phyloP scores from a whole-genome alignment of 441 rosid species.

The Erodium texanum region DNA sequence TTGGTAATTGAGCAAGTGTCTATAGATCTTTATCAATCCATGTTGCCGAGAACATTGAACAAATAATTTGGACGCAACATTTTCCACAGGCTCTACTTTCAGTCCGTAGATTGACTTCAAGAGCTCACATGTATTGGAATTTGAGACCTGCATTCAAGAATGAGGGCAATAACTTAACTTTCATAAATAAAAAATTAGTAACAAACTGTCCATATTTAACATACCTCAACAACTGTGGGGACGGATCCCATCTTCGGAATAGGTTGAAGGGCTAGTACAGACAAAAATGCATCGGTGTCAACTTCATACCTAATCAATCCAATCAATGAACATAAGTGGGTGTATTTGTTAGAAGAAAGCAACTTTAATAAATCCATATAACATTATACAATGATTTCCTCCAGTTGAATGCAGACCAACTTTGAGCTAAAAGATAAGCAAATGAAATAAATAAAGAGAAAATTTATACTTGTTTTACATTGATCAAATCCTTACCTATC shows the following conservation, averaged over 20 bases:
- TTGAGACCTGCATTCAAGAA: constrained; percentile 60
- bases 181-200: not conserved
- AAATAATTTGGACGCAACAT: constrained; percentile 80
- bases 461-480: constrained; percentile 8
- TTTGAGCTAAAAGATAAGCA: constrained; percentile 4
- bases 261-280: constrained; percentile 92
- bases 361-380: too few relatives aligned
- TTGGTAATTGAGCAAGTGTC: constrained; percentile 84
- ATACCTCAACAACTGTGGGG: constrained; percentile 93
- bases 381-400: too few relatives aligned
- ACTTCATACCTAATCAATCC: constrained; percentile 67
- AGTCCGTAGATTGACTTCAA: constrained; percentile 74
- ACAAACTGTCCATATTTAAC: constrained; percentile 11
- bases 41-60: constrained; percentile 96
- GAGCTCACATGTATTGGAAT: constrained; percentile 70
- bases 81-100: constrained; percentile 87
- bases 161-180: constrained; percentile 11
- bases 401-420: too few relatives aligned
- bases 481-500: constrained; percentile 50
- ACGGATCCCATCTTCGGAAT: constrained; percentile 56
- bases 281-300: constrained; percentile 85
- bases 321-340: constrained; percentile 20
- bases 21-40: constrained; percentile 84
- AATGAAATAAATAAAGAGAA: constrained; percentile 1
- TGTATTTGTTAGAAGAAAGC: not conserved